These are phyloP conservation scores for Botrytis galanthina DNA, from an alignment of 2,329 filamentous ascomycete genomes.

Conservation along the genomic window DNA sequence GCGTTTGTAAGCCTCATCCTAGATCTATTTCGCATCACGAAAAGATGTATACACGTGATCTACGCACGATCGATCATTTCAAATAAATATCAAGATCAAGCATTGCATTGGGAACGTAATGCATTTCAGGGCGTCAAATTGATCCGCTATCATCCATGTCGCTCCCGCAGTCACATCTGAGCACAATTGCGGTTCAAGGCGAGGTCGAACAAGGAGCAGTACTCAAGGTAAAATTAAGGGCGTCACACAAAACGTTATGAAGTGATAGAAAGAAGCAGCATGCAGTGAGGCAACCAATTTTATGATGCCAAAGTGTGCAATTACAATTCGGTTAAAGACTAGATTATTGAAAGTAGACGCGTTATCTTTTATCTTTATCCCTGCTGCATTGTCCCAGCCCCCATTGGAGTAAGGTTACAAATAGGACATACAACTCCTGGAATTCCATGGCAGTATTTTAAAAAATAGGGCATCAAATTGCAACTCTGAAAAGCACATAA, in stretches of 20 bases:
- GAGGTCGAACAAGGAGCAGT: neutral
- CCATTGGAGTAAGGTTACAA: neutral
- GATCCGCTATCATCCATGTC: no score
- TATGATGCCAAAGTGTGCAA: neutral
- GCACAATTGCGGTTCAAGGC: neutral
- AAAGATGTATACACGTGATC: neutral
- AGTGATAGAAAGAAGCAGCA: neutral
- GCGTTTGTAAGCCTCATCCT: neutral
- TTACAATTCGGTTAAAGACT: neutral
- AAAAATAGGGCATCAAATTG: neutral
- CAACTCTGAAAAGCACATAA: neutral
- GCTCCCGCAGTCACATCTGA: neutral
- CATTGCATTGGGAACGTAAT: neutral
- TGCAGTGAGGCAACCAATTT: conserved; percentile 11
- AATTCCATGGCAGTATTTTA: neutral
- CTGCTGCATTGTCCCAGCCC: neutral
- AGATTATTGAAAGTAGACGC: neutral
- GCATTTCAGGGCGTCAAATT: neutral
- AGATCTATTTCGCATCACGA: neutral
- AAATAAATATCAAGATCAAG: neutral
- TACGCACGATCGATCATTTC: neutral
- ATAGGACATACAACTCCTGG: neutral
- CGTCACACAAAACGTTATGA: neutral
- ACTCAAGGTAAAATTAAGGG: neutral
- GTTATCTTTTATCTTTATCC: neutral